Conservation (phyloP, 768 basidiomycete genomes). For the Boletus coccyginus region DNA sequence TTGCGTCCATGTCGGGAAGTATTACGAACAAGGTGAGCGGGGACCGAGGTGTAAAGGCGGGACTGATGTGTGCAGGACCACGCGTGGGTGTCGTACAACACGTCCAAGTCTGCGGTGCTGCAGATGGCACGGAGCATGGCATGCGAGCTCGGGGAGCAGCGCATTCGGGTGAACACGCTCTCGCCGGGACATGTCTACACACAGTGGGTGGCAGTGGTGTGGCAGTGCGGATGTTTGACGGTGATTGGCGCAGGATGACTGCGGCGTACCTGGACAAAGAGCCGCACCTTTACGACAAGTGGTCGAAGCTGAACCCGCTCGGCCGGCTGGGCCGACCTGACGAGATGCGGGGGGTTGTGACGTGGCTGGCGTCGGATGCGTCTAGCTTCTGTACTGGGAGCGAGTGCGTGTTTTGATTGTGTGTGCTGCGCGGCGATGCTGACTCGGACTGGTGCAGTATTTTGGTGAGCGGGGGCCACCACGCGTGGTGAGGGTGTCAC, state of each 20-base stretch:
- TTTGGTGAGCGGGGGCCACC: conserved; percentile 31
- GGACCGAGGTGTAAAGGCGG: neutral
- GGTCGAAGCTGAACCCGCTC: conserved; percentile 68
- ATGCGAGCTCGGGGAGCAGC: conserved; percentile 64
- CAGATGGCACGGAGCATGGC: conserved; percentile 85
- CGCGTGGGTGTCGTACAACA: conserved; percentile 74
- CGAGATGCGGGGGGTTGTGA: conserved; percentile 67
- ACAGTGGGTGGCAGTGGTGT: conserved; percentile 40
- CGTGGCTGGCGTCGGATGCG: conserved; percentile 74
- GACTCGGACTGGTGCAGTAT: conserved; percentile 18
- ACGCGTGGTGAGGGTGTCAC: conserved; percentile 28
- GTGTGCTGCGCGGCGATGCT: neutral
- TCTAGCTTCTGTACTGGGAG: conserved; percentile 79
- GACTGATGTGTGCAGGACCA: conserved; percentile 49
- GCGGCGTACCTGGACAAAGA: conserved; percentile 65
- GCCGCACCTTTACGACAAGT: conserved; percentile 60
- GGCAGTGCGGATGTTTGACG: conserved; percentile 3
- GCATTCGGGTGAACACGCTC: conserved; percentile 71
- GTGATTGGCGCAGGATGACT: conserved; percentile 55
- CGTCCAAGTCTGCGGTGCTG: conserved; percentile 72
- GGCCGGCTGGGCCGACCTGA: conserved; percentile 70
- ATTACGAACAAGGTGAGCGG: conserved; percentile 63
- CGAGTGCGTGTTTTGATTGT: conserved; percentile 52
- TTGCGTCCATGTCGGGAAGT: conserved; percentile 62
- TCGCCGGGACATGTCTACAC: conserved; percentile 80